Evolutionary conservation across 495 filamentous ascomycete species (phyloP), one percentile per base, ranked within the genome.

Genomic region (Neurospora tetrasperma): DNA sequence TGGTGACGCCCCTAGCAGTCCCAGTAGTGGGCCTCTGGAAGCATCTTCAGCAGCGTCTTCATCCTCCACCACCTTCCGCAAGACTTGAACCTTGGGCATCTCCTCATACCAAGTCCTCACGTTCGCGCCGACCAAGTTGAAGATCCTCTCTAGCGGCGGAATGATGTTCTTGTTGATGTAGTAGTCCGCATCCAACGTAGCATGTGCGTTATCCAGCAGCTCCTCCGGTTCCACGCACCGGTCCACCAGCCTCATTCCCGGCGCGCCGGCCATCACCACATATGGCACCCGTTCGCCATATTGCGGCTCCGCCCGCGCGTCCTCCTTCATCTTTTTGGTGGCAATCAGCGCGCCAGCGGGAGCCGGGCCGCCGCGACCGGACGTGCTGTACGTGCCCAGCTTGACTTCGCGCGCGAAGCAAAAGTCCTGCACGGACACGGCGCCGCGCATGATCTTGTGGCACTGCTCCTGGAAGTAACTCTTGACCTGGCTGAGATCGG

Each of bases 141-240:
- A 98, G 71, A 99, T 98, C 16, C 96, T 89, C 81, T 97, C 96
- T 4, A 99, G 86, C 4, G 96, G 96, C 23, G 96, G 96, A 69
- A 99, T 96, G 35, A 99, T 77, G 77, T 97, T 98, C 84, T 97
- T 98, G 9, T 87, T 87, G 75, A 98, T 98, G 81, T 99, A 99
- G 81, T 99, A 99, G 76, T 97, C 94, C 0, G 94, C 88, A 77
- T 99, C 96, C n/a, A 99, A 86, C 74, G 93, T 89, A n/a, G 90
- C 84, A 72, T 92, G 87, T 27, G 91, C 88, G 73, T 91, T 91
- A 44, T 88, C 82, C 3, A 98, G 83, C n/a, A 98, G 86, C 31
- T 87, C 87, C 79, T 97, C 93, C 0, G 96, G 96, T 54, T 92
- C 86, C 0, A 99, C 91, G 79, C 93, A 97, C 23, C 96, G 92